Conservation (phyloP, 1,284 basidiomycete species). For the Boletus semigastroideus region DNA sequence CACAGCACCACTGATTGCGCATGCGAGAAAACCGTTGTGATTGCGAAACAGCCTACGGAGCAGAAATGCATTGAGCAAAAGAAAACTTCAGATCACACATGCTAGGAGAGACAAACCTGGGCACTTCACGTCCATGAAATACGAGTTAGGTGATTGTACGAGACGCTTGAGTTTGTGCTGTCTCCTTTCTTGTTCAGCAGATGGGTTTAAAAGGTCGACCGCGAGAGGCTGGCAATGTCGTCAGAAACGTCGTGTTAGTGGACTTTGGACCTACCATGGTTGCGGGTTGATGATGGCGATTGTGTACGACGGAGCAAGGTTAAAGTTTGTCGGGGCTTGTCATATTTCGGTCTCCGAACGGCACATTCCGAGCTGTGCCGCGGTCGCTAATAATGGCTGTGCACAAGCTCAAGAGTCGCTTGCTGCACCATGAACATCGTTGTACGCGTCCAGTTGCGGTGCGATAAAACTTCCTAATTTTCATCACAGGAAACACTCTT, state of each 20-base stretch:
- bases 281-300: slow-evolving; percentile 22
- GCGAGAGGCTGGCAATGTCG: slow-evolving; percentile 79
- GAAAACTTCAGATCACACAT: not conserved
- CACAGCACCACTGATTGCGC: slow-evolving; percentile 94
- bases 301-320: slow-evolving; percentile 25
- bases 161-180: slow-evolving; percentile 99
- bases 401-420: slow-evolving; percentile 10
- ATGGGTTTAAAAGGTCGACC: slow-evolving; percentile 97
- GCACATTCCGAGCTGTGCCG: slow-evolving; percentile 12
- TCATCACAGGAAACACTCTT: slow-evolving; percentile 83
- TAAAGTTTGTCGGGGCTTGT: slow-evolving; percentile 24
- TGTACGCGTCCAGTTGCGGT: slow-evolving; percentile 42
- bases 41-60: slow-evolving; percentile 82
- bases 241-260: slow-evolving; percentile 7
- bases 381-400: not conserved
- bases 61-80: slow-evolving; percentile 7
- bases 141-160: slow-evolving; percentile 96
- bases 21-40: slow-evolving; percentile 95
- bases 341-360: slow-evolving; percentile 22
- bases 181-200: slow-evolving; percentile 81
- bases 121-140: slow-evolving; percentile 99
- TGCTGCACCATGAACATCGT: slow-evolving; percentile 65
- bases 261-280: slow-evolving; percentile 17
- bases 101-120: slow-evolving; percentile 63
- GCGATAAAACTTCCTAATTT: slow-evolving; percentile 7